Evolutionary conservation across 306 rosid genomes (phyloP), one percentile per base, ranked within the genome.

Genomic region (Ochetophila trinervis): DNA sequence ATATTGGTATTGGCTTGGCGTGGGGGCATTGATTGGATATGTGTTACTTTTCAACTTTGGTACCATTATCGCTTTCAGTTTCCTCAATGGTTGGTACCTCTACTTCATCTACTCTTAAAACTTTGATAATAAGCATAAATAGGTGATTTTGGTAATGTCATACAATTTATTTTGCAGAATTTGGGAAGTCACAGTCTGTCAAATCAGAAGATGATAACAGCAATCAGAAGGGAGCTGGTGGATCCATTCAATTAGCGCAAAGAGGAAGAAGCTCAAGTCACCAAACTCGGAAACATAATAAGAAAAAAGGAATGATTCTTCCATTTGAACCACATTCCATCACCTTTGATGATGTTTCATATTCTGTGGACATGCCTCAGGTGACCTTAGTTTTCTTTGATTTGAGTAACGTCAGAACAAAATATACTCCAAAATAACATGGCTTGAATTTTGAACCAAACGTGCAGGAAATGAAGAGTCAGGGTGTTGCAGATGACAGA

Each of bases 11-110:
- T 87, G 96, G 98, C 76, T 92, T 61, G 80, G 78, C 71, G 18
- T 89, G 30, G 98, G 79, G 57, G 96, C 95, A 63, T 80, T 92
- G 53, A 34, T 78, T 55, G 98, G 83, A 9, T 92, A 78, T 82
- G 82, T 88, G 42, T 48, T 89, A 49, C 63, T 87, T 58, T 89
- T 85, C 72, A 92, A 85, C 78, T 0, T 82, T 66, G 49, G 70
- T 59, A 87, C 83, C 66, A 62, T 74, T 44, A 22, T 47, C 34
- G 93, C 93, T 17, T 77, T 92, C 40, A 80, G 96, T 50, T 84
- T 57, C 73, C 68, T 89, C 50, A 80, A 74, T 35, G 88, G 98
- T 89, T 79, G 82, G 96, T 24, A 19, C 12, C 48, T 60, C 34
- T 22, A 34, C 37, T 55, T 65, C 37, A 57, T 4, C 35, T 58